Base-by-base conservation (phyloP, 176 grass and related monocot species). In the Paspalum notatum region DNA sequence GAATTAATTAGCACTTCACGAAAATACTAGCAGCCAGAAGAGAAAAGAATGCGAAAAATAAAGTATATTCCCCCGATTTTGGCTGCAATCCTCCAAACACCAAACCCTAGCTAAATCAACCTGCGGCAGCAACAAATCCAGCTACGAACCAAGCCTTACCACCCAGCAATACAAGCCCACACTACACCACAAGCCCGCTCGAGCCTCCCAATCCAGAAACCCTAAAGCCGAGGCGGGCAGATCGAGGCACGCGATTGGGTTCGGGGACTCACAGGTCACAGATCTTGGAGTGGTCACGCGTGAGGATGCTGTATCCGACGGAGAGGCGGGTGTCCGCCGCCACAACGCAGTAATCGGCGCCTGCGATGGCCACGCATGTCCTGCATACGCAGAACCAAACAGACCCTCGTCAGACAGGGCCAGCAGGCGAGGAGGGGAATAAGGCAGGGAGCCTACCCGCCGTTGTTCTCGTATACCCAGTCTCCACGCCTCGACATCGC, bases 391-490 rank as follows among this genome's bases (percentile, higher is more conserved):
- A 83, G 12, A 67, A 80, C 16, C 74, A 70, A 76, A 69, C 24
- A 61, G 64, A 55, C 5, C 82, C 52, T 78, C 50, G 64, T 83
- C 9, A 82, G 43, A 59, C 49, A 72, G 41, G 49, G 27, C 5
- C 40, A 9, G 16, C 52, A 27, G 11, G 12, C 3, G 60, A 26
- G 40, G 47, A 15, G 16, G 45, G 49, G 53, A 13, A 61, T 68
- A 45, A 6, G 44, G 58, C 27, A 52, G 76, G 57, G 53, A 42
- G 46, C 75, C n/a, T 81, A 98, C 95, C 95, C 95, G 67, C 95
- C 95, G 78, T 98, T 98, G 92, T 98, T 98, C 92, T 98, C 95
- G 86, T 98, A 98, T 59, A 98, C 91, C 95, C 95, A 98, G 67
- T 98, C 86, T 37, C 95, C 84, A 76, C 95, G 87, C 60, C 93